phyloP scores from a whole-genome alignment of 768 basidiomycete species.

The Gloeophyllum trabeum region DNA sequence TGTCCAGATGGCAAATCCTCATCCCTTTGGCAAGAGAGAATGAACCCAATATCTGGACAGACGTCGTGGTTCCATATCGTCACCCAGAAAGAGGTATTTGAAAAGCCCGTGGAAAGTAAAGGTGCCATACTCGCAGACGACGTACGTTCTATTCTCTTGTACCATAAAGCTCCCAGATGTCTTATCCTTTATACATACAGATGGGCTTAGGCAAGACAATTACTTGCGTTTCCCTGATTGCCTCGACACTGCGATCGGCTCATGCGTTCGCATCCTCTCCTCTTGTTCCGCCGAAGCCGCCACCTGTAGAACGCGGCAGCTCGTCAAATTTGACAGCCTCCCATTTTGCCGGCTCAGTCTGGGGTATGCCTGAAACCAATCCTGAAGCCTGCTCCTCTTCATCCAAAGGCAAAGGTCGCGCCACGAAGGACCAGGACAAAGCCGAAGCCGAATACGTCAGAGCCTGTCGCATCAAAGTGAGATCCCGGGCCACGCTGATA shows the following conservation, averaged over 20 bases:
- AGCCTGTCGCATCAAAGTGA: slow-evolving; percentile 66
- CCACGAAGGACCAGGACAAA: slow-evolving; percentile 57
- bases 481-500: slow-evolving; percentile 88
- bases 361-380: slow-evolving; percentile 64
- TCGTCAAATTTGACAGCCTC: slow-evolving; percentile 25
- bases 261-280: slow-evolving; percentile 49
- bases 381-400: slow-evolving; percentile 17
- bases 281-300: slow-evolving; percentile 29
- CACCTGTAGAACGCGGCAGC: slow-evolving; percentile 17
- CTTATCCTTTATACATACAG: slow-evolving; percentile 28
- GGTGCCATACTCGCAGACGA: slow-evolving; percentile 95
- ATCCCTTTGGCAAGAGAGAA: slow-evolving; percentile 58
- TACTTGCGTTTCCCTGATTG: slow-evolving; percentile 88
- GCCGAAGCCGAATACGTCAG: slow-evolving; percentile 59
- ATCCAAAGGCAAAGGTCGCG: slow-evolving; percentile 54
- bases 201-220: slow-evolving; percentile 99
- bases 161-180: not conserved
- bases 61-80: slow-evolving; percentile 75
- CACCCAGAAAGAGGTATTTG: slow-evolving; percentile 63
- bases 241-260: slow-evolving; percentile 69
- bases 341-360: slow-evolving; percentile 73
- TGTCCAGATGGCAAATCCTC: slow-evolving; percentile 49
- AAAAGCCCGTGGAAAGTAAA: slow-evolving; percentile 63
- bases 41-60: slow-evolving; percentile 33
- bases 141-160: slow-evolving; percentile 35